These are phyloP conservation scores for Penicillium waksmanii DNA, from an alignment of 495 filamentous ascomycete genomes.

Conservation along the genomic window DNA sequence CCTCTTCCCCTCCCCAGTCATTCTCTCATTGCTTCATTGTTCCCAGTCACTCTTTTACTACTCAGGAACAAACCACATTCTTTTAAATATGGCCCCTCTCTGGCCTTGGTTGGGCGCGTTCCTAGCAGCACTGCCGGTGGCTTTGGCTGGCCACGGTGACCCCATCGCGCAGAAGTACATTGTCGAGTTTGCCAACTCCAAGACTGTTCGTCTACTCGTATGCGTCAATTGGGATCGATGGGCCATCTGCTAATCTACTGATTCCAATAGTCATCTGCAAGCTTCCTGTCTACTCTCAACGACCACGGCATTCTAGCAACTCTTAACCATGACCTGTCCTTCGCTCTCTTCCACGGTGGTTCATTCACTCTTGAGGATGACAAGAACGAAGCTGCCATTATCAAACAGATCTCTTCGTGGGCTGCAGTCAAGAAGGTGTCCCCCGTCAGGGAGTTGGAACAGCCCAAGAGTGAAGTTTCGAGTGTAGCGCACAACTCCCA, in stretches of 20 bases:
- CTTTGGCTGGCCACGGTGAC: constrained; percentile 22
- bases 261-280: constrained; percentile 12
- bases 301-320: constrained; percentile 15
- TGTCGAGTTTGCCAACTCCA: constrained; percentile 23
- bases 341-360: constrained; percentile 23
- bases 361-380: constrained; percentile 19
- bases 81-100: constrained; percentile 15
- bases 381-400: constrained; percentile 11
- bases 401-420: constrained; percentile 19
- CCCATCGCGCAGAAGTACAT: constrained; percentile 22
- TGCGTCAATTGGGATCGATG: not conserved
- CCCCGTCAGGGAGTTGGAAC: constrained; percentile 16
- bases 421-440: constrained; percentile 20
- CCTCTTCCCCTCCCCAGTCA: not conserved
- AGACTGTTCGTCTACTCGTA: constrained; percentile 12
- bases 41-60: constrained; percentile 1
- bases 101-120: constrained; percentile 16
- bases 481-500: constrained; percentile 4
- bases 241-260: not conserved
- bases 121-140: constrained; percentile 18
- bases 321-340: constrained; percentile 17
- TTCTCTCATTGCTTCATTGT: not conserved
- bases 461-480: constrained; percentile 2
- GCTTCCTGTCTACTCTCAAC: constrained; percentile 17
- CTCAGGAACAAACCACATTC: constrained; percentile 1